Percentiles rank a stretch among this genome's conserved stretches.
Evolutionary conservation across 257 asterid genomes (phyloP).

Genomic region (Linderniella brevidens): DNA sequence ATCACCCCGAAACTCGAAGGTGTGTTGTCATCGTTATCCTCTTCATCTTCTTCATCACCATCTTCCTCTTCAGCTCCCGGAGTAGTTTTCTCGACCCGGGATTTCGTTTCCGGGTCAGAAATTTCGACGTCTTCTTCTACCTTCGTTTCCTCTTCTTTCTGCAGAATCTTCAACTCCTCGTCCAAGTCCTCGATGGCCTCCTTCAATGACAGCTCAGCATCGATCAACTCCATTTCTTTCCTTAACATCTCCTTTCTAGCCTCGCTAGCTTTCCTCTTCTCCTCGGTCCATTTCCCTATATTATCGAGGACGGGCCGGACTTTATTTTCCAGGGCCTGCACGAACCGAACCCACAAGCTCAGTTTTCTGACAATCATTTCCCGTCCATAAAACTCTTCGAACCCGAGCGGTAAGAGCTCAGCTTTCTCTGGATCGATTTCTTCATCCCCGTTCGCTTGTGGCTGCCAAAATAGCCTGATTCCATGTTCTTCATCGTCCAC

Average conservation of each 20-base stretch:
- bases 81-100: conserved; percentile 15
- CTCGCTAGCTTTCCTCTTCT: conserved; percentile 39
- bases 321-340: conserved; percentile 19
- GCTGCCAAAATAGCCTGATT: conserved; percentile 76
- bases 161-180: conserved; percentile 42
- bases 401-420: conserved; percentile 67
- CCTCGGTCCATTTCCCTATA: conserved; percentile 55
- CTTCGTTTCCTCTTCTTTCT: conserved; percentile 66
- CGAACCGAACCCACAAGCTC: conserved; percentile 20
- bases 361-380: conserved; percentile 17
- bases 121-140: conserved; percentile 17
- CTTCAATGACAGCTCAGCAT: conserved; percentile 59
- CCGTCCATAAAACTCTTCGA: conserved; percentile 76
- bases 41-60: conserved; percentile 19
- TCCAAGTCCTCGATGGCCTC: conserved; percentile 74
- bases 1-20: conserved; percentile 75
- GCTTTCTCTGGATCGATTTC: conserved; percentile 44
- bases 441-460: conserved; percentile 36
- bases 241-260: conserved; percentile 25
- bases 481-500: conserved; percentile 90
- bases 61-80: conserved; percentile 31
- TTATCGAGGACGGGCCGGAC: conserved; percentile 21
- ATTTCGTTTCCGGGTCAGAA: conserved; percentile 17
- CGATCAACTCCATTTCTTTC: conserved; percentile 47
- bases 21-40: conserved; percentile 32